Evolutionary conservation across 2,329 filamentous ascomycete genomes (phyloP).

Genomic region (Sporothrix phasma): DNA sequence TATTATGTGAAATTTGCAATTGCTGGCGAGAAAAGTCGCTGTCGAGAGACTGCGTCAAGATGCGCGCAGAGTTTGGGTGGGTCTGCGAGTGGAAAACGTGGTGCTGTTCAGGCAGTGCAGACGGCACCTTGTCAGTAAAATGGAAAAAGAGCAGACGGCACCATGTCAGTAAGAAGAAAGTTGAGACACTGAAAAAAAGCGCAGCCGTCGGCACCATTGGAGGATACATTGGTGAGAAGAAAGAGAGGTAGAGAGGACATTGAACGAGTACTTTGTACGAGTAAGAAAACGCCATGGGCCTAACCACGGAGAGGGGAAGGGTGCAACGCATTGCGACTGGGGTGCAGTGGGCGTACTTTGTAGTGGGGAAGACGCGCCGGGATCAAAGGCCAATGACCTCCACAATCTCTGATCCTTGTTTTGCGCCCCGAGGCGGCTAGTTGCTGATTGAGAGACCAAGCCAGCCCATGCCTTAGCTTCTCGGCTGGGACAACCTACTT

Average conservation of each 20-base stretch:
- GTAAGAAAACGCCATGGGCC: not conserved
- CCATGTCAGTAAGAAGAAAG: not conserved
- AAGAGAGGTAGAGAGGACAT: not conserved
- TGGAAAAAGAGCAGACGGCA: not conserved
- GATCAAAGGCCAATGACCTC: not conserved
- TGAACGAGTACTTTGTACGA: no score
- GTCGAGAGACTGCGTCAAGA: not conserved
- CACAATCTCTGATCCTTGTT: not conserved
- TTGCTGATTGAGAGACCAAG: not conserved
- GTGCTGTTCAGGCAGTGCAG: not conserved
- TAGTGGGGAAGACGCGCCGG: not conserved
- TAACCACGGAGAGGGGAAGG: not conserved
- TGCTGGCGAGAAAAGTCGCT: not conserved
- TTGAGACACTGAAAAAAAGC: no score
- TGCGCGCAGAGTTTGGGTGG: not conserved
- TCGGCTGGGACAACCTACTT: not conserved
- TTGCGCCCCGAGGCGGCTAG: not conserved
- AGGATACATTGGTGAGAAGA: not conserved
- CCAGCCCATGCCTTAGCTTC: not conserved
- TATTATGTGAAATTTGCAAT: not conserved
- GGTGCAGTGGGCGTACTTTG: no score
- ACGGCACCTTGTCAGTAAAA: not conserved
- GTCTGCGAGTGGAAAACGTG: not conserved
- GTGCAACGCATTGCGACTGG: not conserved
- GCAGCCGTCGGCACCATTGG: not conserved